Evolutionary conservation across 441 rosid genomes (phyloP).

Genomic region (Populus hybrid): DNA sequence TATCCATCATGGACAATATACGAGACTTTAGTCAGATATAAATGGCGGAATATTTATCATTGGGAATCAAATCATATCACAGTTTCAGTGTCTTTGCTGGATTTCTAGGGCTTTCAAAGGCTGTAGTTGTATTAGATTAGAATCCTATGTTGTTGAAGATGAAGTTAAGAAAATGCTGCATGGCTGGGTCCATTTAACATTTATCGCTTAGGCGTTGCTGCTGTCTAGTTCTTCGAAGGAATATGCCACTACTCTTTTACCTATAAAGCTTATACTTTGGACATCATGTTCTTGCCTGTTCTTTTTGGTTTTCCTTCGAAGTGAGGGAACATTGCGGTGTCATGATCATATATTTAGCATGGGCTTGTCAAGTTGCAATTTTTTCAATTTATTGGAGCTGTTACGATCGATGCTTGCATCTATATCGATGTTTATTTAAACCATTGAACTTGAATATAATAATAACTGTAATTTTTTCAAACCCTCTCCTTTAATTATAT

Average conservation of each 20-base stretch:
- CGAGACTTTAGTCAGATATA: not conserved
- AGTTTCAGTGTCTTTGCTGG: not conserved
- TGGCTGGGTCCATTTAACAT: conserved; percentile 16
- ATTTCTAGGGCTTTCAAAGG: not conserved
- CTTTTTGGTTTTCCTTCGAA: not conserved
- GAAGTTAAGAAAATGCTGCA: not conserved
- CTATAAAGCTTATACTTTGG: not conserved
- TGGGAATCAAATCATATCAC: conserved; percentile 18
- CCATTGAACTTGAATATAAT: not conserved
- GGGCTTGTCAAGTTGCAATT: not conserved
- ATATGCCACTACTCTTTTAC: conserved; percentile 11
- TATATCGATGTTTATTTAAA: not conserved
- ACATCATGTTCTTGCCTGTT: not conserved
- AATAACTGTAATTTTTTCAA: not conserved
- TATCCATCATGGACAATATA: not conserved
- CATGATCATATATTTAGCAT: not conserved
- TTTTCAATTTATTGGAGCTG: not conserved
- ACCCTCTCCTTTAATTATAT: too few relatives aligned
- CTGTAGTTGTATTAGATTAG: conserved; percentile 8
- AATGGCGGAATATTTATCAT: conserved; percentile 5
- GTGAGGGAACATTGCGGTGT: not conserved
- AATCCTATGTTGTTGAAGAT: conserved; percentile 27
- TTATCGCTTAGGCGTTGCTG: conserved; percentile 19
- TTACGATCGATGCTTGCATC: not conserved
- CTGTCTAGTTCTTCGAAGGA: conserved; percentile 22